Conservation (phyloP, 139 green algal genomes). For the Deuterostichococcus epilithicus region DNA sequence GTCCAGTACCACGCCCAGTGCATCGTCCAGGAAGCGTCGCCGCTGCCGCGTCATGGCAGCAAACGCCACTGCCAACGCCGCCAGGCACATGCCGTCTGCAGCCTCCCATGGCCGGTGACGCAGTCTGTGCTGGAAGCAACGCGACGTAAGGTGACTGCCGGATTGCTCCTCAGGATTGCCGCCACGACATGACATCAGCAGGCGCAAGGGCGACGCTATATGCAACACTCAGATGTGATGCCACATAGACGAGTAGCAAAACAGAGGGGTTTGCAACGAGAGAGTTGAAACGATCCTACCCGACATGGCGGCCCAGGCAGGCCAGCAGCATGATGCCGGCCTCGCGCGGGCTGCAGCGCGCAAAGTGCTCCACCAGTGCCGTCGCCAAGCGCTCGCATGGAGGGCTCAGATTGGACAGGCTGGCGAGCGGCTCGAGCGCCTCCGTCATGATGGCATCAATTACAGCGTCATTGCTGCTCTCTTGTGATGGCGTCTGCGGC, state of each 20-base stretch:
- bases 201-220: no score
- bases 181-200: no score
- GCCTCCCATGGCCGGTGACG: neutral
- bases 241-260: no score
- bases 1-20: neutral
- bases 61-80: neutral
- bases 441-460: neutral
- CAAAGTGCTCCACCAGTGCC: neutral
- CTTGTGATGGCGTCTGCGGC: neutral
- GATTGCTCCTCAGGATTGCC: no score
- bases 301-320: neutral
- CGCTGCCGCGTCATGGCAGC: neutral
- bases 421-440: neutral
- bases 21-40: neutral
- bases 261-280: no score
- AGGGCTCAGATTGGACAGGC: neutral
- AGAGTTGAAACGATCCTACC: no score
- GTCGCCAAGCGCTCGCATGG: neutral
- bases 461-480: neutral
- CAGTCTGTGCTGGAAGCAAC: neutral
- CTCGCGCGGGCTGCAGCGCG: neutral
- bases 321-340: neutral
- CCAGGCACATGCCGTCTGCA: neutral
- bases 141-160: no score
- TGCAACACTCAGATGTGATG: no score